phyloP scores from a whole-genome alignment of 129 eudicot species.

The sunflower (Helianthus annuus) region DNA sequence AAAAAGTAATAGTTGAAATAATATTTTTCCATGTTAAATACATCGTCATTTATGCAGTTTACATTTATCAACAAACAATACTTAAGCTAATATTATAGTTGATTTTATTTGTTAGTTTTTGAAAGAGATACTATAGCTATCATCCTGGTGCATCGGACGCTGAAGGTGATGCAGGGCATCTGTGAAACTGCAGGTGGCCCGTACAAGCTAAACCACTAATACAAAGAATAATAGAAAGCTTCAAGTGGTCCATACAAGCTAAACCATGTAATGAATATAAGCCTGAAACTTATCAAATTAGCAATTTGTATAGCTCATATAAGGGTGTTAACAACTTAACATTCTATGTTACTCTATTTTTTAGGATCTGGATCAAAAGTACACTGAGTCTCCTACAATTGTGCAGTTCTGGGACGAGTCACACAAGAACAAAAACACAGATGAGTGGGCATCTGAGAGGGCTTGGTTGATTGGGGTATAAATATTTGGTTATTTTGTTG shows the following conservation, averaged over 20 bases:
- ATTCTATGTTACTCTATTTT: slow-evolving; percentile 6
- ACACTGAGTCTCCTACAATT: background rate
- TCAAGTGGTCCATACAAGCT: slow-evolving; percentile 24
- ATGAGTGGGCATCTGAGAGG: slow-evolving; percentile 28
- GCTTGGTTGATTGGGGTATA: slow-evolving; percentile 9
- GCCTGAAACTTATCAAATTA: background rate
- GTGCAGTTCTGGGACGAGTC: slow-evolving; percentile 12
- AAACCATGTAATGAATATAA: background rate
- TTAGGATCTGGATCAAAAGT: background rate
- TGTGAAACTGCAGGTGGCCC: slow-evolving; percentile 21
- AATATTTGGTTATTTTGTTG: slow-evolving; percentile 5
- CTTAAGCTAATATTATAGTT: slow-evolving; percentile 8
- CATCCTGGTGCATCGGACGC: background rate
- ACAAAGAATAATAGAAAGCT: slow-evolving; percentile 11
- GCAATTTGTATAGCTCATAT: background rate
- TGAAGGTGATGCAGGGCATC: slow-evolving; percentile 12
- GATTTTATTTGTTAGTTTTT: slow-evolving; percentile 12
- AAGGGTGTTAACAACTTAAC: background rate
- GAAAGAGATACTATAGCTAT: slow-evolving; percentile 20
- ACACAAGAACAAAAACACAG: slow-evolving; percentile 7
- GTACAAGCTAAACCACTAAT: no score
- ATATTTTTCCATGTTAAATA: slow-evolving; percentile 1
- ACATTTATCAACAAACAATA: background rate
- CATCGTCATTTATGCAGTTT: background rate
- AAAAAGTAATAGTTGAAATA: no score